Base-by-base conservation (phyloP, 169 alveolate genomes). In the Babesia gibsoni region DNA sequence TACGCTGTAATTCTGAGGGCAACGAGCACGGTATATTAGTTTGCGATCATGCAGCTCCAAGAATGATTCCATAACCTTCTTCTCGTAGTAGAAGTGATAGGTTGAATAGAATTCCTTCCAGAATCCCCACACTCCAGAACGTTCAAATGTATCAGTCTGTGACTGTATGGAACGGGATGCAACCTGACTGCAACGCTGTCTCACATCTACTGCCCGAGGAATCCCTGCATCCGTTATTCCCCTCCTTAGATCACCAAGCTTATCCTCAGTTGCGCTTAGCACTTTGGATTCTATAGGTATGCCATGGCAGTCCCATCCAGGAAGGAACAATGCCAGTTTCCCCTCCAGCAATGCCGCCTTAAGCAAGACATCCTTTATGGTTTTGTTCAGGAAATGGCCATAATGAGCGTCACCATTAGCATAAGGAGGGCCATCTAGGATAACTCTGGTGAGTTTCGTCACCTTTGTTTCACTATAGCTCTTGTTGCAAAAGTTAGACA, bases 291-390 rank as follows among this genome's bases (percentile, higher is more conserved):
- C 97, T 18, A 93, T 91, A 35, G 97, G 97, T 39, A 93, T 70
- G 6, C 97, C 97, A 50, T 91, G 97, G 65, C 95, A 89, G 61
- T 93, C 97, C 93, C 94, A 93, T 39, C 97, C 97, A 5, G 94
- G 95, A 32, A 89, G 67, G 79, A 84, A 61, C 50, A 87, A 69
- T 37, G 91, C 84, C 73, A 88, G 56, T 20, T 70, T 68, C 25
- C 92, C 92, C 22, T 80, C 83, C 35, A 88, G 78, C 59, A 90
- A 73, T 37, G 73, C 41, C 36, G 64, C 90, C 74, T 89, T 70
- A 64, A 86, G 69, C 43, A 87, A 54, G 29, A 91, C 84, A 58
- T 93, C 97, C 72, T 93, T 93, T 42, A 93, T 69, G 58, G 91
- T 79, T 63, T 91, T 90, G 81, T 91, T 91, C 22, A 90, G 69